Evolutionary conservation across 176 grass and related monocot species (phyloP).

Genomic region (Juncus inflexus): DNA sequence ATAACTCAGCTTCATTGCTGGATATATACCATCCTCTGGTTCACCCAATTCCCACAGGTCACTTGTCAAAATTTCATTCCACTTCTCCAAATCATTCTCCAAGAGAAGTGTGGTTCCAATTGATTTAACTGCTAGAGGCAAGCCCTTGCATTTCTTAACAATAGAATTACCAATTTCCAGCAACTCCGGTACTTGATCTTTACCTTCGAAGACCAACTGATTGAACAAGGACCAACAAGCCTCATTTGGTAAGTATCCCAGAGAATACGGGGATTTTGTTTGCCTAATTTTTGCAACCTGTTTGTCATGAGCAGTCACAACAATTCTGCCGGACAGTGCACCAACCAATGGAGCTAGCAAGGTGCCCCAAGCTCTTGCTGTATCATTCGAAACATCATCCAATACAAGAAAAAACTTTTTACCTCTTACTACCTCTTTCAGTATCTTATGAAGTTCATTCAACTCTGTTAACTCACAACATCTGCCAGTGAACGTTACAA

Average conservation of each 20-base stretch:
- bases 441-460: neutral
- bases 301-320: slow-evolving; percentile 1
- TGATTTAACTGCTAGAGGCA: slow-evolving; percentile 11
- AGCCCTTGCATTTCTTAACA: neutral
- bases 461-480: neutral
- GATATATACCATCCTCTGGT: neutral
- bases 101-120: neutral
- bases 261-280: neutral
- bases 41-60: neutral
- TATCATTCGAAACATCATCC: slow-evolving; percentile 23
- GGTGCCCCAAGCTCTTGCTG: neutral
- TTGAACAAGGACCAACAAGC: slow-evolving; percentile 10
- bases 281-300: slow-evolving; percentile 17
- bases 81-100: neutral
- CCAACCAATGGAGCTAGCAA: neutral
- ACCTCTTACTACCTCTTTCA: neutral
- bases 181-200: neutral
- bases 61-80: slow-evolving; percentile 9
- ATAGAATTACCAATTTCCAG: slow-evolving; percentile 1
- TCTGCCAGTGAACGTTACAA: neutral
- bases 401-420: slow-evolving; percentile 17
- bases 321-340: neutral
- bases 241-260: neutral
- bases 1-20: slow-evolving; percentile 14
- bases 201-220: slow-evolving; percentile 1